Percentiles rank a stretch among this genome's conserved stretches.
phyloP scores from a whole-genome alignment of 768 basidiomycete genomes.

The Symmetrospora coprosmae region DNA sequence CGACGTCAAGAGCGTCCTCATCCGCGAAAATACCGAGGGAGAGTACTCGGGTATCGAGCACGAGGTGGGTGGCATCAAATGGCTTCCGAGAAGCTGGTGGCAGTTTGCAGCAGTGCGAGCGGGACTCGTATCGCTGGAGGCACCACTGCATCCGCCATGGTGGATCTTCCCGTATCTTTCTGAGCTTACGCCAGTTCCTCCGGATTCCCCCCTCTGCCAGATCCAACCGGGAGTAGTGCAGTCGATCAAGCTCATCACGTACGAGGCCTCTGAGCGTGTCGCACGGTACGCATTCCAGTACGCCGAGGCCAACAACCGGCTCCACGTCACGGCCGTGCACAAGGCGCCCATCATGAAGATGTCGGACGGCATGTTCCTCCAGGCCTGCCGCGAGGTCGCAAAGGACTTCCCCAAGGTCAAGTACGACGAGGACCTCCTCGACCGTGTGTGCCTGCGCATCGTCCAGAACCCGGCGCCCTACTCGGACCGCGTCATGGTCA shows the following conservation, averaged over 20 bases:
- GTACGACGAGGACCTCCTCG: slow-evolving; percentile 93
- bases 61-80: slow-evolving; percentile 48
- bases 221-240: slow-evolving; percentile 95
- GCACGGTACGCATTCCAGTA: slow-evolving; percentile 98
- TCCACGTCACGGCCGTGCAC: slow-evolving; percentile 93
- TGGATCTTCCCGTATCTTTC: slow-evolving; percentile 8
- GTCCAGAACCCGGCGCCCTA: slow-evolving; percentile 86
- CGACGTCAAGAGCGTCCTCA: slow-evolving; percentile 91
- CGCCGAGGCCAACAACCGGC: slow-evolving; percentile 70
- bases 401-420: slow-evolving; percentile 84
- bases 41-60: slow-evolving; percentile 99
- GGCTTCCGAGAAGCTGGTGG: neutral
- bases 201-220: too few species aligned
- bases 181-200: neutral
- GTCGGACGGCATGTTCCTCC: slow-evolving; percentile 99
- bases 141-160: neutral
- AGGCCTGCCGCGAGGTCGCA: slow-evolving; percentile 87
- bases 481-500: slow-evolving; percentile 96
- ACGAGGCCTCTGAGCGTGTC: slow-evolving; percentile 96
- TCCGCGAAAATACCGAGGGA: slow-evolving; percentile 99
- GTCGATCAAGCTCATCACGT: slow-evolving; percentile 98
- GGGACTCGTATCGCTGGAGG: too few species aligned
- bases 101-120: neutral
- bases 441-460: slow-evolving; percentile 88
- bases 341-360: slow-evolving; percentile 99